Evolutionary conservation across 176 grass and related monocot species (phyloP), one percentile per base, ranked within the genome.

Genomic region (Carex kokanica): DNA sequence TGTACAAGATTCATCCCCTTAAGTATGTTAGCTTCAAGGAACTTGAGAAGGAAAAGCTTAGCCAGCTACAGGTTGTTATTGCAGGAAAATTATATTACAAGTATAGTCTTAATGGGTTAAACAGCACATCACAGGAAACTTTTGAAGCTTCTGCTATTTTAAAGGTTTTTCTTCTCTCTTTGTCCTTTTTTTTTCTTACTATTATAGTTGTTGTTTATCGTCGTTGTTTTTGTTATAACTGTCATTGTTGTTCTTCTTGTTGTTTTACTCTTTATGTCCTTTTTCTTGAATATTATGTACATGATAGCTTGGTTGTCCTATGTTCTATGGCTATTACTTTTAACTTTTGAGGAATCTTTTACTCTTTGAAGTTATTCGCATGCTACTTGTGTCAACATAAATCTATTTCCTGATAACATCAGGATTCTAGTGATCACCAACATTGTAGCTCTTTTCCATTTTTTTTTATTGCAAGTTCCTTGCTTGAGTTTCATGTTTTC

Each of bases 31-130:
- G 82, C 53, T 91, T 98, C 70, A 90, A 90, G 83, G 81, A 91
- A 85, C 78, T 83, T 55, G 89, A 90, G 36, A 75, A 80, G 67
- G 62, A 72, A 27, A 93, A 89, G 78, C 83, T 98, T 79, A 90
- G 47, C 53, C 69, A 84, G 77, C 83, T 98, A 40, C 74, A 91
- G 84, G 62, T 98, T 78, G 60, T 93, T 58, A 84, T 95, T 32
- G 89, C 94, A 60, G 92, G 92, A 43, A 93, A 90, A 78, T 82
- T 98, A 61, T 94, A 88, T 83, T 88, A 95, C 82, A 98, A 90
- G 80, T 90, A 93, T 73, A 85, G 83, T 60, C 57, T 98, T 54
- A 91, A 75, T 58, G 92, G 89, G 72, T 60, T 75, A 56, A 80
- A 88, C 8, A 91, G 82, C 79, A 88, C 87, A 86, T 93, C 89